A percentile compares a stretch with the other conserved stretches of the same genome.
Evolutionary conservation across 352 stramenopile species (phyloP).

Genomic region (Pythium vanterpoolii): DNA sequence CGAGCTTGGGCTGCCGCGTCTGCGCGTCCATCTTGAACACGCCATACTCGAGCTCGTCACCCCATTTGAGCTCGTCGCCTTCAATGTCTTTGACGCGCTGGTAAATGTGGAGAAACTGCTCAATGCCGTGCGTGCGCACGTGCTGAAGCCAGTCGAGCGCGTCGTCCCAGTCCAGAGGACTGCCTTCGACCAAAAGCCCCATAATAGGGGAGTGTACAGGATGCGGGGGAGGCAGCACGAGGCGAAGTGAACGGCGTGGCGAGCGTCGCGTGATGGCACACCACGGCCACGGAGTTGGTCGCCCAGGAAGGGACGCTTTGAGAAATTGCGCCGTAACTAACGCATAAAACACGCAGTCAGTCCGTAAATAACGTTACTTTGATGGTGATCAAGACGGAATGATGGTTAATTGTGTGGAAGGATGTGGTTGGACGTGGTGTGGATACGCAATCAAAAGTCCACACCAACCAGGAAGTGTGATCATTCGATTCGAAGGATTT

Average conservation of each 20-base stretch:
- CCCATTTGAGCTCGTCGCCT: constrained; percentile 95
- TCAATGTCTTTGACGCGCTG: constrained; percentile 94
- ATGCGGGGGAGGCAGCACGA: background rate
- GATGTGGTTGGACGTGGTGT: background rate
- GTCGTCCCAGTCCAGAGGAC: constrained; percentile 94
- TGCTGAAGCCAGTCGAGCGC: constrained; percentile 95
- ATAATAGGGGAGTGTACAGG: constrained; percentile 26
- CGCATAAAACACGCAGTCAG: background rate
- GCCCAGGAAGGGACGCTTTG: background rate
- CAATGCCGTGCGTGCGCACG: constrained; percentile 93
- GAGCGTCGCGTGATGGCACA: background rate
- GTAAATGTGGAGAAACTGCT: constrained; percentile 98
- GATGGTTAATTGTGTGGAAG: background rate
- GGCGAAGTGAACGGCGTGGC: background rate
- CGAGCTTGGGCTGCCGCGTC: constrained; percentile 85
- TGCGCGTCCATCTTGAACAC: constrained; percentile 93
- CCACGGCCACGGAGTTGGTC: background rate
- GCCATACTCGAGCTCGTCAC: constrained; percentile 99
- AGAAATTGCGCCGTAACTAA: background rate
- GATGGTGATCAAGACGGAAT: background rate
- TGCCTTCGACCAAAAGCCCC: constrained; percentile 90
- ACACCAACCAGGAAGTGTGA: background rate
- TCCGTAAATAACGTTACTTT: background rate
- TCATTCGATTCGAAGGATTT: background rate
- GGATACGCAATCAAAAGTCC: background rate